These are phyloP conservation scores for Phialophora expanda DNA, from an alignment of 2,329 filamentous ascomycete genomes.

Conservation along the genomic window DNA sequence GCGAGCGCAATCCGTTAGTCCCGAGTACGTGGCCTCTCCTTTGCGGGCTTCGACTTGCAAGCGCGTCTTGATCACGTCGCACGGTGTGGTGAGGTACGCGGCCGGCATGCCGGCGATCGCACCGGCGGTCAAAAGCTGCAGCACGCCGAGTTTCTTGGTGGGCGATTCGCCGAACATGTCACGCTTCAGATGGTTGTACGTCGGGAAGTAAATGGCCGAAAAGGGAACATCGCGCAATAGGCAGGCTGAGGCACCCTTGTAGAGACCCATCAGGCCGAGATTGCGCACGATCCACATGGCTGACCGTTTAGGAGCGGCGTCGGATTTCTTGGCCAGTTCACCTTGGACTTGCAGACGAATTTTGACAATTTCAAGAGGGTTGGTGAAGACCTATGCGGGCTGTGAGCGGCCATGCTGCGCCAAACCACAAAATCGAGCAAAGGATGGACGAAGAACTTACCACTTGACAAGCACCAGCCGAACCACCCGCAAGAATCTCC, in stretches of 20 bases:
- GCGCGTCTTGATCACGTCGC: conserved; percentile 98
- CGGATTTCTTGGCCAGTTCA: conserved; percentile 85
- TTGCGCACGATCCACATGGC: conserved; percentile 98
- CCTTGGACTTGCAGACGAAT: conserved; percentile 97
- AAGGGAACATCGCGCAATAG: conserved; percentile 95
- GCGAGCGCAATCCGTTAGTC: conserved; percentile 79
- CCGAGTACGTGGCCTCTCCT: conserved; percentile 86
- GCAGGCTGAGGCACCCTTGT: conserved; percentile 95
- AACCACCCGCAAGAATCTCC: conserved; percentile 86
- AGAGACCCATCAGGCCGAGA: conserved; percentile 88
- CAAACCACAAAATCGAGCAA: conserved; percentile 2
- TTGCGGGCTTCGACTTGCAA: conserved; percentile 97
- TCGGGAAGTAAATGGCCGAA: conserved; percentile 98
- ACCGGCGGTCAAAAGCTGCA: conserved; percentile 91
- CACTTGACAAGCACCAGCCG: conserved; percentile 92
- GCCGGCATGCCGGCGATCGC: conserved; percentile 93
- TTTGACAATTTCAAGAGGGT: conserved; percentile 98
- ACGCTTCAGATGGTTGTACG: conserved; percentile 91
- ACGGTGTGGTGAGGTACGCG: conserved; percentile 93
- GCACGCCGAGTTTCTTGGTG: conserved; percentile 83
- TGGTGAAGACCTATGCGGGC: conserved; percentile 80
- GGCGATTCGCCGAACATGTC: conserved; percentile 85
- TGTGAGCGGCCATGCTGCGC: conserved; percentile 18
- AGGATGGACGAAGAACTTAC: conserved; percentile 61
- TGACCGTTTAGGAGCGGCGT: conserved; percentile 82